Conservation (phyloP, 768 basidiomycete species). For the Mrakia frigida region DNA sequence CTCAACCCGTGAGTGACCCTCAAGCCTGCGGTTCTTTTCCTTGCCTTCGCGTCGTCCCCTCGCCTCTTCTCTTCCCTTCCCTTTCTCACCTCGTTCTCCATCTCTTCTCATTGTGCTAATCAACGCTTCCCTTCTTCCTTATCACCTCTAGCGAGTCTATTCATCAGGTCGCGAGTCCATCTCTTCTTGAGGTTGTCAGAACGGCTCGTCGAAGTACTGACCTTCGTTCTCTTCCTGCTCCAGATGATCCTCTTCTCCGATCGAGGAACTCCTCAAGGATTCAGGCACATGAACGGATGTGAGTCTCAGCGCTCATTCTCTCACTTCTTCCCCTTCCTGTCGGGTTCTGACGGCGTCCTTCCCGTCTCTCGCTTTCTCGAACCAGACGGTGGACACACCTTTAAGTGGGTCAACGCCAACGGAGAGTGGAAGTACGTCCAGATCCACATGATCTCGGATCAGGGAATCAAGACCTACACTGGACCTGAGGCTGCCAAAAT, state of each 20-base stretch:
- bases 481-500: conserved; percentile 60
- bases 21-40: too few relatives aligned
- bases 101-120: too few relatives aligned
- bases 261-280: conserved; percentile 50
- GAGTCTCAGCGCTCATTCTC: background rate
- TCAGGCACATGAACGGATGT: conserved; percentile 75
- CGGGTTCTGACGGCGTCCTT: too few relatives aligned
- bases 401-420: conserved; percentile 45
- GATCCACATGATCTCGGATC: conserved; percentile 45
- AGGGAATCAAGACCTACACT: conserved; percentile 57
- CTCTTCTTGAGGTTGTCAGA: too few relatives aligned
- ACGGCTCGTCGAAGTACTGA: too few relatives aligned
- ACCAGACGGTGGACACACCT: conserved; percentile 46
- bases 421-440: conserved; percentile 44
- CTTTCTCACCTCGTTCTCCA: too few relatives aligned
- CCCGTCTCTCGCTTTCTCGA: too few relatives aligned
- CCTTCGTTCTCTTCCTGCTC: too few relatives aligned
- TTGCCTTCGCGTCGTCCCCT: too few relatives aligned
- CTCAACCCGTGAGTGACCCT: conserved; percentile 44
- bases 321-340: background rate
- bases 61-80: too few relatives aligned
- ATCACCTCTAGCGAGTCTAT: conserved; percentile 40
- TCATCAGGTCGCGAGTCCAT: conserved; percentile 50
- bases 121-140: too few relatives aligned
- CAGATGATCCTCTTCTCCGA: conserved; percentile 50